Conservation (phyloP, 1,284 basidiomycete genomes). For the Porphyrellus sp. region DNA sequence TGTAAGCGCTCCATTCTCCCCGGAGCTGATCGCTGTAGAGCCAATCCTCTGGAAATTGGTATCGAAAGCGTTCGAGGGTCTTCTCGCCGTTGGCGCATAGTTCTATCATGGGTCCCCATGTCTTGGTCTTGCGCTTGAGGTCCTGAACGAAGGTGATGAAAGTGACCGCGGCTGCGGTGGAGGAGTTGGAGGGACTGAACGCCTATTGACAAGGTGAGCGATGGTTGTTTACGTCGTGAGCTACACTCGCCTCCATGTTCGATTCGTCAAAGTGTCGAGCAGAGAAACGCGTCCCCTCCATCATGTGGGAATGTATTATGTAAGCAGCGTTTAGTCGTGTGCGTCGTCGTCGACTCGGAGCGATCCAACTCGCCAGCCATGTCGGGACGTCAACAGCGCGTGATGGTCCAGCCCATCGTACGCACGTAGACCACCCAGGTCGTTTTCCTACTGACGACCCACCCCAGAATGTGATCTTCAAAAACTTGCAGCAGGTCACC, state of each 20-base stretch:
- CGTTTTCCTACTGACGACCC: slow-evolving; percentile 17
- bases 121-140: slow-evolving; percentile 93
- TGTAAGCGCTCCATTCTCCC: slow-evolving; percentile 98
- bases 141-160: slow-evolving; percentile 99
- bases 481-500: slow-evolving; percentile 85
- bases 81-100: slow-evolving; percentile 93
- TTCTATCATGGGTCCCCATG: slow-evolving; percentile 97
- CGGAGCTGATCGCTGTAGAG: slow-evolving; percentile 96
- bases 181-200: slow-evolving; percentile 66
- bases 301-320: slow-evolving; percentile 25
- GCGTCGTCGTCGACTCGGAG: slow-evolving; percentile 15
- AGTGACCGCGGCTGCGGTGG: slow-evolving; percentile 94
- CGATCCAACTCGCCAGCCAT: slow-evolving; percentile 49
- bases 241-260: slow-evolving; percentile 33
- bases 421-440: slow-evolving; percentile 34
- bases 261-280: slow-evolving; percentile 17
- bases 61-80: slow-evolving; percentile 94
- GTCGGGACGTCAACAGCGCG: slow-evolving; percentile 88
- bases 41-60: slow-evolving; percentile 97
- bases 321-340: slow-evolving; percentile 26
- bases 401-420: slow-evolving; percentile 98
- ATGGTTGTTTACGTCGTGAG: background rate
- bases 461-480: slow-evolving; percentile 98
- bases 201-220: slow-evolving; percentile 37
- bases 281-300: slow-evolving; percentile 21